Evolutionary conservation across 139 green algal species (phyloP).

Genomic region (Chlorella ohadii): DNA sequence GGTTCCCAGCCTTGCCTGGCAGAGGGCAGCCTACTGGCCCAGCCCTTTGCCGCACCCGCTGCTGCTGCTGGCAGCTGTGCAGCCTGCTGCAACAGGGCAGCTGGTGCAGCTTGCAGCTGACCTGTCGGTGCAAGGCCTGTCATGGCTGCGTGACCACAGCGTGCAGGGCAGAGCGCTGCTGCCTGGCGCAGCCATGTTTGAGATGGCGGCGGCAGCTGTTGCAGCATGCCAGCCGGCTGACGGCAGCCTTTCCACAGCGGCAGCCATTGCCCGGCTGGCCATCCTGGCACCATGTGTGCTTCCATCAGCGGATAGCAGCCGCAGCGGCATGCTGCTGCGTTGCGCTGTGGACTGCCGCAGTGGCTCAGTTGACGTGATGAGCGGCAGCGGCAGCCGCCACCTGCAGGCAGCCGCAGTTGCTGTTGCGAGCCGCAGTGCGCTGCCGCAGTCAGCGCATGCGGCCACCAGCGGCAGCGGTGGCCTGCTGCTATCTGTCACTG

Average conservation of each 20-base stretch:
- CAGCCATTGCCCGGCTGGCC: background rate
- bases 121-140: constrained; percentile 16
- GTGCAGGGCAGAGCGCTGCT: constrained; percentile 52
- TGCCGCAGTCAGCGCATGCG: background rate
- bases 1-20: background rate
- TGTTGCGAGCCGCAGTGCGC: too few species aligned
- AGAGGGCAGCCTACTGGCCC: constrained; percentile 7
- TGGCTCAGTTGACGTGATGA: background rate
- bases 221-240: background rate
- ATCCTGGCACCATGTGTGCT: constrained; percentile 23
- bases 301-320: too few species aligned
- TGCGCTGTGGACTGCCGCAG: background rate
- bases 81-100: background rate
- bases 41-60: background rate
- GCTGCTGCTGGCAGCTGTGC: background rate
- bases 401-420: background rate
- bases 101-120: background rate
- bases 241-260: background rate
- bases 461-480: background rate
- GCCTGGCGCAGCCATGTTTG: constrained; percentile 31
- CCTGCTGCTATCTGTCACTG: background rate
- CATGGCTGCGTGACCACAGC: constrained; percentile 65
- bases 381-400: background rate
- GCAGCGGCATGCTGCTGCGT: background rate
- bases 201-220: background rate